Evolutionary conservation across 2,329 filamentous ascomycete genomes (phyloP).

Genomic region (Neofusicoccum cordaticola): DNA sequence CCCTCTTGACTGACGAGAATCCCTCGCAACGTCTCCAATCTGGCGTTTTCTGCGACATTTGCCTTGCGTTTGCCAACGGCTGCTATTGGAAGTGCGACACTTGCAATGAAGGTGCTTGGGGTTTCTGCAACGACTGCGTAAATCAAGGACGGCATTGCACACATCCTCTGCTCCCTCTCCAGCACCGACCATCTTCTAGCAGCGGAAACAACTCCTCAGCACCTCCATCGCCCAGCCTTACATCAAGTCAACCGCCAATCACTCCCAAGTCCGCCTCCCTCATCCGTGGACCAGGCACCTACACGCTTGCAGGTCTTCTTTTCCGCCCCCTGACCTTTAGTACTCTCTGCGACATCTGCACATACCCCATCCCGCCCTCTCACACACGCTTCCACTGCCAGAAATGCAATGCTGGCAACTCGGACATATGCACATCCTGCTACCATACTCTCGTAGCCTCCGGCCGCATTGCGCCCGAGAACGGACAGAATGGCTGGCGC

Average conservation of each 20-base stretch:
- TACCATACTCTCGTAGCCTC: conserved; percentile 66
- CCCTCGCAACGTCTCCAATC: conserved; percentile 67
- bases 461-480: conserved; percentile 67
- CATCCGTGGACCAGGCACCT: conserved; percentile 34
- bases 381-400: conserved; percentile 77
- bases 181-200: conserved; percentile 48
- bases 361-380: conserved; percentile 65
- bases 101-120: conserved; percentile 94
- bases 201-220: conserved; percentile 19
- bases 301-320: conserved; percentile 31
- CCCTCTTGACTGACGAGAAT: conserved; percentile 52
- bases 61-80: conserved; percentile 69
- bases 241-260: conserved; percentile 26
- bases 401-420: conserved; percentile 74
- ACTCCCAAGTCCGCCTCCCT: conserved; percentile 28
- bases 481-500: conserved; percentile 79
- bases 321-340: conserved; percentile 71
- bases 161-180: conserved; percentile 75
- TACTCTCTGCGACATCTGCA: conserved; percentile 77
- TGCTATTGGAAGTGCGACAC: conserved; percentile 86
- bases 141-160: conserved; percentile 78
- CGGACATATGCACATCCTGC: conserved; percentile 78
- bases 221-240: conserved; percentile 31
- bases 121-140: conserved; percentile 85
- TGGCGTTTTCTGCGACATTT: conserved; percentile 81